phyloP scores from a whole-genome alignment of 352 stramenopile genomes.

The Phytophthora europaea region DNA sequence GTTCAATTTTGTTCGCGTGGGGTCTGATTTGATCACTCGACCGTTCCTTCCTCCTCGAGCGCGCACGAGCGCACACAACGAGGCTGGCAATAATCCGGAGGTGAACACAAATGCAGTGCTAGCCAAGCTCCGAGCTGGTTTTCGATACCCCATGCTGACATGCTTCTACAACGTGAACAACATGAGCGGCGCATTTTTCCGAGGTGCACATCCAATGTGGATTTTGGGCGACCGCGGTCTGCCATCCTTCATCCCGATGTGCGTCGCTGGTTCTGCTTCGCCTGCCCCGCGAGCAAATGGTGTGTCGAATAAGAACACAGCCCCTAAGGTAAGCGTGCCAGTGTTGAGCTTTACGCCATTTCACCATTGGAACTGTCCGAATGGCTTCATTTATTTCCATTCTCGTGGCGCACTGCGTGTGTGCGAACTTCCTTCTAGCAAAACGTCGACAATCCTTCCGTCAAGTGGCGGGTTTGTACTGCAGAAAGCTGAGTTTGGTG shows the following conservation, averaged over 20 bases:
- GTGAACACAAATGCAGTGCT: slow-evolving; percentile 76
- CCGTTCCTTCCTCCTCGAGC: slow-evolving; percentile 74
- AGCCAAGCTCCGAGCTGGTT: slow-evolving; percentile 78
- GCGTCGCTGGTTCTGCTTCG: slow-evolving; percentile 49
- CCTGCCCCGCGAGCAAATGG: slow-evolving; percentile 31
- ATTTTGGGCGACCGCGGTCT: slow-evolving; percentile 76
- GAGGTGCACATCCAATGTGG: slow-evolving; percentile 87
- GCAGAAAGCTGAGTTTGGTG: slow-evolving; percentile 81
- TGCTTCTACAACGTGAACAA: slow-evolving; percentile 87
- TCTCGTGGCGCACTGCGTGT: slow-evolving; percentile 81
- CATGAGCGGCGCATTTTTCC: slow-evolving; percentile 89
- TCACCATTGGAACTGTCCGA: slow-evolving; percentile 90
- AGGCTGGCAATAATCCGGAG: slow-evolving; percentile 59
- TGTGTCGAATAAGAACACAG: slow-evolving; percentile 20
- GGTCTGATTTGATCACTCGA: slow-evolving; percentile 81
- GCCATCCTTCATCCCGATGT: slow-evolving; percentile 82
- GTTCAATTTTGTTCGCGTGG: slow-evolving; percentile 77
- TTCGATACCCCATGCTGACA: slow-evolving; percentile 90
- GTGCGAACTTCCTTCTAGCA: slow-evolving; percentile 82
- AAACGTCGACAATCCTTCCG: slow-evolving; percentile 75
- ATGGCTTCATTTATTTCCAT: slow-evolving; percentile 92
- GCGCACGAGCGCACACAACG: slow-evolving; percentile 58
- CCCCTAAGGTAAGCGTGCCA: slow-evolving; percentile 69
- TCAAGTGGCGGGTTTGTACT: slow-evolving; percentile 82
- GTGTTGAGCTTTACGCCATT: slow-evolving; percentile 91